Percentiles rank a stretch among this genome's conserved stretches.
phyloP scores from a whole-genome alignment of 2,329 filamentous ascomycete genomes.

The Pestalotiopsis sp. region DNA sequence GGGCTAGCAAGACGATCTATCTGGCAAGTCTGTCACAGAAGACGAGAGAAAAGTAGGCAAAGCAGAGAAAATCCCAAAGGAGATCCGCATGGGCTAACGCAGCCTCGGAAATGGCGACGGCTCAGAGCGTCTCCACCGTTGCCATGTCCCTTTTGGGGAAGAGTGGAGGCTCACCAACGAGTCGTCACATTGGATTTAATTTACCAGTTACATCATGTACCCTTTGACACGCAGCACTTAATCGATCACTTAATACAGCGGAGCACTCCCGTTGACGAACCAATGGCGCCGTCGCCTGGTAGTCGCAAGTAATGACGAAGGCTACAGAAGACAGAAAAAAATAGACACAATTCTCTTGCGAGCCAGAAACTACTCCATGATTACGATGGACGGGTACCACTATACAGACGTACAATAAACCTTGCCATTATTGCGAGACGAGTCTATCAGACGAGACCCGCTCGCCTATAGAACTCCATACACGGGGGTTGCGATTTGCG shows the following conservation, averaged over 20 bases:
- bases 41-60: not conserved
- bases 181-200: constrained; percentile 7
- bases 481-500: not conserved
- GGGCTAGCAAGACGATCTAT: not conserved
- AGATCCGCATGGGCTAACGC: constrained; percentile 1
- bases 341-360: not conserved
- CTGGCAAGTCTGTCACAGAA: not conserved
- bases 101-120: constrained; percentile 3
- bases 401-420: not conserved
- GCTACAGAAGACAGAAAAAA: not conserved
- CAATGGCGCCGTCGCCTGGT: not conserved
- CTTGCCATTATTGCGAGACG: not conserved
- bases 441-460: not conserved
- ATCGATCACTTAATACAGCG: constrained; percentile 4
- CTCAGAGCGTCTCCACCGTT: not conserved
- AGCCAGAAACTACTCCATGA: not conserved
- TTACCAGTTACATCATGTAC: constrained; percentile 4
- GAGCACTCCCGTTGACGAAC: not conserved
- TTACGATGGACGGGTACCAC: not conserved
- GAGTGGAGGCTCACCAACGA: constrained; percentile 9
- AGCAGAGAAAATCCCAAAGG: not conserved
- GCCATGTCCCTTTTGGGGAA: not conserved
- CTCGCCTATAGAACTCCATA: not conserved
- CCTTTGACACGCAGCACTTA: constrained; percentile 3
- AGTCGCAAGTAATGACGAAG: not conserved